Evolutionary conservation across 164 flowering plant species (phyloP), one percentile per base, ranked within the genome.

Genomic region (Stephania japonica): DNA sequence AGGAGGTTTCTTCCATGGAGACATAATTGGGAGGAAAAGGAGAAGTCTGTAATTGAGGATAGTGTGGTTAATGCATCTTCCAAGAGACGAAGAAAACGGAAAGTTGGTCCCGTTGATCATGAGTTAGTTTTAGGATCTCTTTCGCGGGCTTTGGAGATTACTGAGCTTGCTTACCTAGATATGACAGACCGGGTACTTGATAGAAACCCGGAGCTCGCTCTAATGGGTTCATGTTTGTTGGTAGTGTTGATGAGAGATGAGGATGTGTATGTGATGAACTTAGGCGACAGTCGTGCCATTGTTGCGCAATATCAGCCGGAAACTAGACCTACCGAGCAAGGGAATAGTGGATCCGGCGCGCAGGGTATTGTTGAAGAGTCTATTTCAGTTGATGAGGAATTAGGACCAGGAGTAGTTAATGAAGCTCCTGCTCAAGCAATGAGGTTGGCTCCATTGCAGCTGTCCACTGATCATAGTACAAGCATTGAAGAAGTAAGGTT

Each of bases 381-480:
- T 23, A 64, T 74, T 65, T 80, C 71, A 59, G 73, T 56, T 77
- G 77, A 78, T 77, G 87, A 76, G 41, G 80, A 75, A 69, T 78
- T 42, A n/a, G 75, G 7, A 59, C 76, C 71, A 50, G 38, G 38
- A 32, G 79, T 75, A 65, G 83, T 21, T 11, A 61, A 71, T 44
- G 87, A 83, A 67, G 77, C 68, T 79, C 70, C 87, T 74, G 73
- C 75, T 75, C 83, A 84, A 47, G 66, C 47, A 41, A 79, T 77
- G 87, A 87, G 74, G 75, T 84, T 96, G 88, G 74, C 81, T 65
- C 93, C 99, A 63, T 78, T 96, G 89, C 99, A 96, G 85, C 82
- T 96, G 70, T 91, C 99, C 42, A 93, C 92, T 50, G 99, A 96
- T 81, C 99, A 96, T 82, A 93, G 97, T 80, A 96, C 99, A n/a